Evolutionary conservation across 73 alveolate species (phyloP), one percentile per base, ranked within the genome.

Genomic region (Uronychia setigera): DNA sequence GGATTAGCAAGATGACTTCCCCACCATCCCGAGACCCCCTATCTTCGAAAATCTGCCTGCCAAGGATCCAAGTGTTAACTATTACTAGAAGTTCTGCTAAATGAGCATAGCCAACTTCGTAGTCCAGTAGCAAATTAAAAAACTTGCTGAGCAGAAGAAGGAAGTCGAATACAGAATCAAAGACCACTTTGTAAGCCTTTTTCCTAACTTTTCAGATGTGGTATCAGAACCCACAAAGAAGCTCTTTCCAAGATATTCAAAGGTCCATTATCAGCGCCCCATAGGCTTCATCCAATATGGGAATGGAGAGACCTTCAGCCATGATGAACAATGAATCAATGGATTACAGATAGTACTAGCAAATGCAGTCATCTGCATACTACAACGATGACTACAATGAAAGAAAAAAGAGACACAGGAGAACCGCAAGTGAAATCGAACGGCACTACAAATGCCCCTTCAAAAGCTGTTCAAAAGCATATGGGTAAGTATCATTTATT

Each of bases 401-500:
- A 74, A 90, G 77, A 58, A 60, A 81, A 32, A 90, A 80, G 67
- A 85, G 95, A 60, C 91, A 84, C 79, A 59, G 96, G 33, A 32
- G 96, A 31, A 80, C 90, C 1, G 96, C 96, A 1, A 58, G 90
- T 0, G 91, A 91, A 60, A 91, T 91, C 34, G 96, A 91, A 13
- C 57, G 96, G 19, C 93, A 91, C 46, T 91, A 91, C 58, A 67
- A 83, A 59, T 88, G 94, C 60, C 94, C 94, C 31, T 60, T 77
- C 60, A 78, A 84, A 25, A 80, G 30, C 28, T 88, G 94, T 74
- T 87, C 88, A 35, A 88, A 88, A 67, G 60, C 91, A 0, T 88
- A 88, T 75, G 94, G 94, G 91, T 87, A 87, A n/a, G 76, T 34
- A 29, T 58, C 9, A 1, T n/a, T 14, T 31, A 31, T 33, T 31